Base-by-base conservation (phyloP, 2,329 filamentous ascomycete genomes). In the Domatiomyces globalis region DNA sequence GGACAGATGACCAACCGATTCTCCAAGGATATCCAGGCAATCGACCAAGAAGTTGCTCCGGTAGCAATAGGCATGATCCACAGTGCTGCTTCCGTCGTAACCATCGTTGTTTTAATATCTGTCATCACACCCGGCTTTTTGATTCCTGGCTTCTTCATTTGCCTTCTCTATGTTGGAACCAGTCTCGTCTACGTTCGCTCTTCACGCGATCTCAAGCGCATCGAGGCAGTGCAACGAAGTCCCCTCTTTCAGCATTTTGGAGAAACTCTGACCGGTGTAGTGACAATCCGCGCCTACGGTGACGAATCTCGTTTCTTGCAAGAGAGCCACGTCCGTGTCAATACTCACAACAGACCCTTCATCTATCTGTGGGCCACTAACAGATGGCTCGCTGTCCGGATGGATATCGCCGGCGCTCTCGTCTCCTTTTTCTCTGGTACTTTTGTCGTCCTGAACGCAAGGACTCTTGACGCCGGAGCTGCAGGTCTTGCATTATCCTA, bases 1-100 rank as follows among this genome's bases (percentile, higher is more conserved):
- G 92, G 92, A 10, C 90, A 95, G 68, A 76, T 98, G 62, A 96
- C 96, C 83, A 98, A 98, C 68, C 81, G 92, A 18, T 98, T 98
- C 71, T 96, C 90, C 66, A 96, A 96, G 68, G 92, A 98, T 66
- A 79, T 98, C 12, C 89, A 98, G 66, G 82, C 88, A 9, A 77
- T 98, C 18, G 92, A 98, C 60, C 92, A 98, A 65, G 92, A 98
- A 66, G 86, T 98, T 52, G 89, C 92, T 0, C 87, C 89, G 2
- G 82, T 94, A 43, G 90, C 92, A 19, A 89, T 96, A 59, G 80
- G 81, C 48, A 78, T 83, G 58, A 71, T 84, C 17, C 79, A 84
- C 63, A 82, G 80, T 62, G 63, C 83, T 48, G 78, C 77, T 15
- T 79, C 79, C 2, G 79, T 96, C 45, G 64, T 92, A 39, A 89